These are phyloP conservation scores for Colletotrichum higginsianum DNA, from an alignment of 2,329 filamentous ascomycete species.

Conservation along the genomic window DNA sequence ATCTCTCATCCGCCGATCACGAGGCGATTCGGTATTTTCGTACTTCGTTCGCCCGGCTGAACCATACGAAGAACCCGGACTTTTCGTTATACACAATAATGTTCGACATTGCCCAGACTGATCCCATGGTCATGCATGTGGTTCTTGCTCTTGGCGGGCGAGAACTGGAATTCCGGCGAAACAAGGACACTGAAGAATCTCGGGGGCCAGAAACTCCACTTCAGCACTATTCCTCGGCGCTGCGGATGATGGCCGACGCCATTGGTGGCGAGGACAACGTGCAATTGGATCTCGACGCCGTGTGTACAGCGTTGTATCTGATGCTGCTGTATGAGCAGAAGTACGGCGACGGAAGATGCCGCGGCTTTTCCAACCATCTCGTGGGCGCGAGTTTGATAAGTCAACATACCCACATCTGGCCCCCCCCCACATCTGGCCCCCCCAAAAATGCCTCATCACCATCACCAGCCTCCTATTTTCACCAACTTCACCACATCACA, in stretches of 20 bases:
- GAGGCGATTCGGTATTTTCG: conserved; percentile 55
- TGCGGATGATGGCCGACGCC: conserved; percentile 51
- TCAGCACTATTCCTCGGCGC: conserved; percentile 51
- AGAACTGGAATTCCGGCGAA: conserved; percentile 49
- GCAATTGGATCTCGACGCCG: conserved; percentile 49
- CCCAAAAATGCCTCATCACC: too few relatives aligned
- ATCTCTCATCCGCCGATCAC: conserved; percentile 50
- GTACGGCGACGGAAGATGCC: conserved; percentile 52
- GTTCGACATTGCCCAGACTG: conserved; percentile 50
- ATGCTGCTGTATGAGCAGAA: conserved; percentile 57
- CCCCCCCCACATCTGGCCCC: too few relatives aligned
- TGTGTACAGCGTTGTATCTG: conserved; percentile 52
- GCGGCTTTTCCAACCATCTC: conserved; percentile 51
- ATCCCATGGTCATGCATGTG: conserved; percentile 55
- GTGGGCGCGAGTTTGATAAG: conserved; percentile 51
- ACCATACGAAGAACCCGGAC: conserved; percentile 56
- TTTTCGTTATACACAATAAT: conserved; percentile 54
- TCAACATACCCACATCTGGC: too few relatives aligned
- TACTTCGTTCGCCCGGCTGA: conserved; percentile 51
- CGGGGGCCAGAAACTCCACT: conserved; percentile 42
- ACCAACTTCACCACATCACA: too few relatives aligned
- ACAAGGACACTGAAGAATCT: conserved; percentile 28
- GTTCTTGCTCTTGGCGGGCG: conserved; percentile 51
- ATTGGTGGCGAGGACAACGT: conserved; percentile 45
- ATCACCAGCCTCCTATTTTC: too few relatives aligned